These are phyloP conservation scores for Bryoerythrophyllum caledonicum DNA, from an alignment of 225 moss, liverwort and hornwort species.

Conservation along the genomic window DNA sequence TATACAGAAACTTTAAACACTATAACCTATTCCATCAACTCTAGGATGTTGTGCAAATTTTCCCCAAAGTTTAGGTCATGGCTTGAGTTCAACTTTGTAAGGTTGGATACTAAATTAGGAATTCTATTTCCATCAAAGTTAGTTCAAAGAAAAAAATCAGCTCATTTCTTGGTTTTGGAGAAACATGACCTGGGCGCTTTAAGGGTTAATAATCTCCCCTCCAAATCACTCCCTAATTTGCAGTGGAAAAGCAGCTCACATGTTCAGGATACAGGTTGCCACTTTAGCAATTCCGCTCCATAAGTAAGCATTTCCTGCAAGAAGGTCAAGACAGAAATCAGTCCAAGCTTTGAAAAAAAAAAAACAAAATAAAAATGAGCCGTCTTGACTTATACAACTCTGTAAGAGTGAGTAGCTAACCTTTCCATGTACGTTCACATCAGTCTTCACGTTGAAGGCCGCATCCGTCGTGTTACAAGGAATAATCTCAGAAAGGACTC, in stretches of 20 bases:
- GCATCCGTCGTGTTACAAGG: not conserved
- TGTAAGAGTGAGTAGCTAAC: conserved; percentile 21
- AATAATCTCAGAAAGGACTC: conserved; percentile 7
- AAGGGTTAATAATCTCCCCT: too few relatives aligned
- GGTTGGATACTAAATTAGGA: too few relatives aligned
- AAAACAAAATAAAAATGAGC: not conserved
- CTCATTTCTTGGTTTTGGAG: too few relatives aligned
- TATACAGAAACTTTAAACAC: too few relatives aligned
- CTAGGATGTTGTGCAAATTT: too few relatives aligned
- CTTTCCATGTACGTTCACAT: conserved; percentile 5
- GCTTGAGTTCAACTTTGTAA: too few relatives aligned
- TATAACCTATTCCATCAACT: too few relatives aligned
- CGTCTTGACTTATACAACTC: not conserved
- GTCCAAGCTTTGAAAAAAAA: not conserved
- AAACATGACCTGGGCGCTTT: too few relatives aligned
- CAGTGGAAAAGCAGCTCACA: conserved; percentile 15
- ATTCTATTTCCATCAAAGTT: too few relatives aligned
- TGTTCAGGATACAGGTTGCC: not conserved
- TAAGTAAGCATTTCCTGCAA: conserved; percentile 24
- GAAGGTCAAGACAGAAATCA: conserved; percentile 8
- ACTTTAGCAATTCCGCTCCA: conserved; percentile 18
- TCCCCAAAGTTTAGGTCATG: too few relatives aligned
- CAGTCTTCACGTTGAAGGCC: conserved; percentile 17
- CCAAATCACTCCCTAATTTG: not conserved
- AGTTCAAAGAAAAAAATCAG: too few relatives aligned